These are phyloP conservation scores for Stephania japonica DNA, from an alignment of 164 flowering plant genomes.

Conservation along the genomic window DNA sequence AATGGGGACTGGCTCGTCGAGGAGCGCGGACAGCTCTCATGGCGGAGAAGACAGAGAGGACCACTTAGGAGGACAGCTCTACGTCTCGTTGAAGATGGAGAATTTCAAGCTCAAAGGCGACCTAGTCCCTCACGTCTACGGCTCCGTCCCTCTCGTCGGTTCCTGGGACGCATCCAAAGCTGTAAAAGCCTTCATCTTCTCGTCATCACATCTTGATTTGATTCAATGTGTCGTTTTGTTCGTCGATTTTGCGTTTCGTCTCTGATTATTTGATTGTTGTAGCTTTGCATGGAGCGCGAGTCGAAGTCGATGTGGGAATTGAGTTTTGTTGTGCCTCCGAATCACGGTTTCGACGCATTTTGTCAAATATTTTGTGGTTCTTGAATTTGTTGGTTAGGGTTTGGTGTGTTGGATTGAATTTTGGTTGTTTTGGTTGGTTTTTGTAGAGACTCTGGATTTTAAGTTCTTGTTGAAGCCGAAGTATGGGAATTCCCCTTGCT, in stretches of 20 bases:
- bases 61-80: slow-evolving; percentile 76
- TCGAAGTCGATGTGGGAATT: slow-evolving; percentile 89
- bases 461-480: slow-evolving; percentile 92
- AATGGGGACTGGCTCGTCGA: slow-evolving; percentile 80
- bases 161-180: slow-evolving; percentile 93
- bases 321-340: slow-evolving; percentile 91
- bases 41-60: slow-evolving; percentile 52
- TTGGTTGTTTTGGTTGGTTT: too few species aligned
- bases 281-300: slow-evolving; percentile 89
- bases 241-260: background rate
- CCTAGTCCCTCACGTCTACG: slow-evolving; percentile 81
- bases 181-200: slow-evolving; percentile 36
- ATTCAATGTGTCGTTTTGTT: background rate
- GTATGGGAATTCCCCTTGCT: slow-evolving; percentile 42
- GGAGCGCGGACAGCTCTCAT: slow-evolving; percentile 43
- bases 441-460: slow-evolving; percentile 74
- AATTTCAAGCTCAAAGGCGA: slow-evolving; percentile 54
- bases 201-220: background rate
- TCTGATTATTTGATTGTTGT: background rate
- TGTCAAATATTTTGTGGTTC: too few species aligned
- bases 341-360: slow-evolving; percentile 50
- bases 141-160: slow-evolving; percentile 89
- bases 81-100: slow-evolving; percentile 89
- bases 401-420: background rate
- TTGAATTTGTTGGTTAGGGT: background rate